A percentile compares a stretch with the other conserved stretches of the same genome.
phyloP scores from a whole-genome alignment of 139 green algal species.

The Gonium pectorale region DNA sequence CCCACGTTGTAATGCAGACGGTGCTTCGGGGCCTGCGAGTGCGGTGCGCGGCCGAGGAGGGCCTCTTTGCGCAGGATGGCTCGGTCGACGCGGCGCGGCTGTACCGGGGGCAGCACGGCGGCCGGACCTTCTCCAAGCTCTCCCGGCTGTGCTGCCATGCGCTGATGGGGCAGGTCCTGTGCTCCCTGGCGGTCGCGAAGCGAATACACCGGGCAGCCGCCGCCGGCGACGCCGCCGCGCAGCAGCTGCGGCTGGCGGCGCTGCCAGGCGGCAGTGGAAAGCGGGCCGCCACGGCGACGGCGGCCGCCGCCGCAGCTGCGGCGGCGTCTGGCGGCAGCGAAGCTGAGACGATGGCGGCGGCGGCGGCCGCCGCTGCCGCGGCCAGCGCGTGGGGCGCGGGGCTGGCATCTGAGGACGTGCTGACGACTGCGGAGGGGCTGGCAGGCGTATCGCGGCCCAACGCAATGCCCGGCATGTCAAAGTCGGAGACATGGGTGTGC shows the following conservation, averaged over 20 bases:
- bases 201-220: background rate
- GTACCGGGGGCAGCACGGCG: conserved; percentile 30
- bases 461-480: background rate
- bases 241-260: conserved; percentile 7
- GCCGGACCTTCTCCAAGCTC: background rate
- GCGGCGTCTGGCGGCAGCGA: background rate
- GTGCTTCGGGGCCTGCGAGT: conserved; percentile 28
- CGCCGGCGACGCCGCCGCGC: background rate
- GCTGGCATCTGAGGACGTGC: background rate
- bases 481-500: conserved; percentile 21
- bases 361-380: background rate
- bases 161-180: conserved; percentile 31
- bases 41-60: conserved; percentile 9
- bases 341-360: background rate
- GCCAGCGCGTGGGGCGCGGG: background rate
- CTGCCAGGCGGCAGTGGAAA: background rate
- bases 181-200: background rate
- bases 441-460: background rate
- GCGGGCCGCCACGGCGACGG: background rate
- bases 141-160: background rate
- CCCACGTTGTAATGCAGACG: no score
- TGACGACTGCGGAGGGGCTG: background rate
- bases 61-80: conserved; percentile 10
- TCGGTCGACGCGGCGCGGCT: conserved; percentile 11
- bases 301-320: background rate